phyloP scores from a whole-genome alignment of 192 early-diverging fungal species.

The Entophlyctis luteolus region DNA sequence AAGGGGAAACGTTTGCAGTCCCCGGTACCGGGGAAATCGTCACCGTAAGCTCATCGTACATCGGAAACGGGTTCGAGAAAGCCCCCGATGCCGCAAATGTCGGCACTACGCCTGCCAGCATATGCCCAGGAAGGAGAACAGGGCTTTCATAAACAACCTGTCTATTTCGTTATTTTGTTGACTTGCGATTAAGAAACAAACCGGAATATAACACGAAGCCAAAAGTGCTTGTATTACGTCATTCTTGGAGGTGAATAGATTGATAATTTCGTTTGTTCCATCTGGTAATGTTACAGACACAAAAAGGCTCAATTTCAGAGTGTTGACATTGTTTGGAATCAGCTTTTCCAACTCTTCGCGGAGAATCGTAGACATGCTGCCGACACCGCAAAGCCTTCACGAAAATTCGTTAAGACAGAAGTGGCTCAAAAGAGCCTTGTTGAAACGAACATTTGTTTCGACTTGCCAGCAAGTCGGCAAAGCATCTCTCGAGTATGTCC shows the following conservation, averaged over 20 bases:
- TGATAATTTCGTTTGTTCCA: constrained; percentile 9
- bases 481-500: neutral
- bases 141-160: constrained; percentile 23
- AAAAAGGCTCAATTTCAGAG: neutral
- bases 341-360: neutral
- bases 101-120: no score
- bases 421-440: no score
- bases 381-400: no score
- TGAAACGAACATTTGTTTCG: no score
- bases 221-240: constrained; percentile 13
- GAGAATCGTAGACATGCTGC: constrained; percentile 10
- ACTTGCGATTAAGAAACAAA: no score
- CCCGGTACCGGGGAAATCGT: constrained; percentile 22
- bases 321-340: constrained; percentile 12
- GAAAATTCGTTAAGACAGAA: no score
- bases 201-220: constrained; percentile 26
- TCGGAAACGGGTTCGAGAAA: constrained; percentile 18
- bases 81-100: constrained; percentile 7
- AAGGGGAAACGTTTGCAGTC: constrained; percentile 21
- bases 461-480: constrained; percentile 3
- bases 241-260: neutral
- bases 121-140: neutral
- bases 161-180: no score
- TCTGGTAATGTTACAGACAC: constrained; percentile 17
- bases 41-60: constrained; percentile 20